These are phyloP conservation scores for Cynanchum wilfordii DNA, from an alignment of 257 asterid species.

Conservation along the genomic window DNA sequence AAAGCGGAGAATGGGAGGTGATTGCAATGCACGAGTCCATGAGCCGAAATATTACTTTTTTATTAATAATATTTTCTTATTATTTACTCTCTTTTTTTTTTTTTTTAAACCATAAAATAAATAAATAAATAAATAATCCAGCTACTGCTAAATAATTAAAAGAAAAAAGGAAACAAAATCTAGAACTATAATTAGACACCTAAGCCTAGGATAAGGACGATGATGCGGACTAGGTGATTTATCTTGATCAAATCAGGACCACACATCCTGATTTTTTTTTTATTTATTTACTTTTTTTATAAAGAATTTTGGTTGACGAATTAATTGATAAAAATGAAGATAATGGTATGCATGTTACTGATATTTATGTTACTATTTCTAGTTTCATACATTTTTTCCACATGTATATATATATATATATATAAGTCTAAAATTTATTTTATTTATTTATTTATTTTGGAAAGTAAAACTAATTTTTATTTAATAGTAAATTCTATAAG, in stretches of 20 bases:
- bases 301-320: constrained; percentile 3
- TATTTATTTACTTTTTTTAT: background rate
- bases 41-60: constrained; percentile 5
- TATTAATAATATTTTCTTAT: too few species aligned
- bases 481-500: too few species aligned
- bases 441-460: too few species aligned
- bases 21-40: constrained; percentile 52
- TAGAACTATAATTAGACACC: background rate
- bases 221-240: background rate
- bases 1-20: constrained; percentile 32
- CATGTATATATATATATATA: constrained; percentile 18
- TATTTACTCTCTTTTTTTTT: too few species aligned
- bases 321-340: background rate
- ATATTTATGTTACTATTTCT: background rate
- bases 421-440: too few species aligned
- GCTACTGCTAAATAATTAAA: background rate
- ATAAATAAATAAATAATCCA: too few species aligned
- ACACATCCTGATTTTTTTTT: background rate
- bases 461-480: too few species aligned
- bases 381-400: constrained; percentile 20
- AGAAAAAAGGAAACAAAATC: too few species aligned
- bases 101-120: too few species aligned
- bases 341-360: constrained; percentile 23
- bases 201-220: constrained; percentile 23
- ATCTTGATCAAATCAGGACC: constrained; percentile 15